phyloP scores from a whole-genome alignment of 345 rosid species.

The Acer yangbiense region DNA sequence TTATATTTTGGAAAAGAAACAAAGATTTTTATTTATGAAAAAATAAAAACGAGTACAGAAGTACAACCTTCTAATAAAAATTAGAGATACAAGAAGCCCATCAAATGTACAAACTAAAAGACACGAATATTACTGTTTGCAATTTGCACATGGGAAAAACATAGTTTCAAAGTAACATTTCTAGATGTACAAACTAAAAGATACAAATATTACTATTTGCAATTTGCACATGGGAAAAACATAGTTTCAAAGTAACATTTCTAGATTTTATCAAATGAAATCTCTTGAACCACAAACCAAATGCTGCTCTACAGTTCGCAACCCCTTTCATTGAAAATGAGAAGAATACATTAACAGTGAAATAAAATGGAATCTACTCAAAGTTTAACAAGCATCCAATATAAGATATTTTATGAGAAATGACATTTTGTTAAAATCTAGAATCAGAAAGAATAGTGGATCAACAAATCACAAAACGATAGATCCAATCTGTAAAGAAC shows the following conservation, averaged over 20 bases:
- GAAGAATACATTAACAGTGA: not conserved
- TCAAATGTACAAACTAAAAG: not conserved
- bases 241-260: not conserved
- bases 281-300: not conserved
- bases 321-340: not conserved
- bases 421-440: not conserved
- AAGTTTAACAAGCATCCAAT: not conserved
- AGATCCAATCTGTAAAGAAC: too few relatives aligned
- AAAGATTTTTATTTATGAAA: not conserved
- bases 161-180: not conserved
- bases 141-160: not conserved
- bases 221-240: not conserved
- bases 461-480: too few relatives aligned
- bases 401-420: not conserved
- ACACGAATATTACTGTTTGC: not conserved
- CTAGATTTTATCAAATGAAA: not conserved
- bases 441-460: not conserved
- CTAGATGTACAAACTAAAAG: not conserved
- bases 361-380: not conserved
- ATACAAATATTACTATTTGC: not conserved
- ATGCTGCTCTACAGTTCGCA: not conserved
- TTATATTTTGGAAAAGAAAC: too few relatives aligned
- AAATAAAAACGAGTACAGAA: not conserved
- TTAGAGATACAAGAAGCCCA: not conserved
- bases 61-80: not conserved